Evolutionary conservation across 306 rosid genomes (phyloP).

Genomic region (Dicorynia guianensis): DNA sequence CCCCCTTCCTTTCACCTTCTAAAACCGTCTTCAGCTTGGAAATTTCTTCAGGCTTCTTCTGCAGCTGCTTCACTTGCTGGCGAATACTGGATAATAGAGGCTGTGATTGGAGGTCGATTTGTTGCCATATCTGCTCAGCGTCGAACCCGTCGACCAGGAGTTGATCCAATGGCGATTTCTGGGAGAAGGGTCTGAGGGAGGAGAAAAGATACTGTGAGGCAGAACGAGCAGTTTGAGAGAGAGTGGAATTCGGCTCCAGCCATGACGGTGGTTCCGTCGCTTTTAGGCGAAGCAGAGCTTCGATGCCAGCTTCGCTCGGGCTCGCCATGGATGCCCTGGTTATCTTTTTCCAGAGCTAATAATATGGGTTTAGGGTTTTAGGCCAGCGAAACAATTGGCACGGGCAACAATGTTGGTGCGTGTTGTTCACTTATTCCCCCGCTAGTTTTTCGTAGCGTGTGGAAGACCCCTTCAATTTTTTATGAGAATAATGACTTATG

Average conservation of each 20-base stretch:
- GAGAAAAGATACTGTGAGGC: conserved; percentile 77
- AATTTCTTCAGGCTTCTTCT: conserved; percentile 58
- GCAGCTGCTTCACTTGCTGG: conserved; percentile 57
- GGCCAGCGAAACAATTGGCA: too few relatives aligned
- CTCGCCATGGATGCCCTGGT: conserved; percentile 48
- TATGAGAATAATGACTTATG: too few relatives aligned
- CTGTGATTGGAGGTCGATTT: conserved; percentile 85
- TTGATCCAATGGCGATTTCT: conserved; percentile 71
- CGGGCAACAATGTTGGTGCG: too few relatives aligned
- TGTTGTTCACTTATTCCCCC: too few relatives aligned
- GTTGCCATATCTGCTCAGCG: conserved; percentile 98
- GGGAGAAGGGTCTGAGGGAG: conserved; percentile 65
- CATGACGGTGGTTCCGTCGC: conserved; percentile 65
- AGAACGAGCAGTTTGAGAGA: conserved; percentile 70
- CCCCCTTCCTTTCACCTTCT: conserved; percentile 36
- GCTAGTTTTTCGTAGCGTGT: too few relatives aligned
- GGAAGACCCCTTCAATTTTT: too few relatives aligned
- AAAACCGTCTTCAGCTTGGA: conserved; percentile 39
- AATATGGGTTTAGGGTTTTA: conserved; percentile 71
- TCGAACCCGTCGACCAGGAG: conserved; percentile 86
- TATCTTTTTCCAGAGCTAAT: not conserved
- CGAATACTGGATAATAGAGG: conserved; percentile 71
- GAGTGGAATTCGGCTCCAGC: conserved; percentile 57
- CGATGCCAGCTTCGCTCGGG: conserved; percentile 45
- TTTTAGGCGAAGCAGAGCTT: conserved; percentile 62